Evolutionary conservation across 176 grass and related monocot species (phyloP), one percentile per base, ranked within the genome.

Genomic region (Bromus sterilis): DNA sequence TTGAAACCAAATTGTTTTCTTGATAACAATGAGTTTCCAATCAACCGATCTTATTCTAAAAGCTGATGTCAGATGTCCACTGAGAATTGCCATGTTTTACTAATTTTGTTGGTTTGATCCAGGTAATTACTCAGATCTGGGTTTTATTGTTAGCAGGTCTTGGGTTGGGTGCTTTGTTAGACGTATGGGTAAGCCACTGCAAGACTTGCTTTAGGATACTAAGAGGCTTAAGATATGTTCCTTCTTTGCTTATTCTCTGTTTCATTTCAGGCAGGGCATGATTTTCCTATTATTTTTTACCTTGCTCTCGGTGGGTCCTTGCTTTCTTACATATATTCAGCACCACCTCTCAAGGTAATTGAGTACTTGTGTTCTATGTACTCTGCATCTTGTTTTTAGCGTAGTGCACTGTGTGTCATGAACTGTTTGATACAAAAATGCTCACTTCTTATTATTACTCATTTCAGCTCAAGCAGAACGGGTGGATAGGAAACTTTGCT

Each of bases 91-190:
- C 56, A 34, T 44, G 65, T 63, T 24, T 87, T 84, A 67, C 63
- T 77, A 66, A 84, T 74, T 33, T 26, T 3, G 33, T 57, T 78
- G 30, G 40, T 86, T 85, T 58, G 23, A 56, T 91, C 58, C 71
- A 98, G 95, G 95, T 98, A 80, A 95, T 98, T 84, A 91, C 92
- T 78, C 95, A 98, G 83, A 95, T 98, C 46, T 98, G 95, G 95
- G 72, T 93, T 71, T 81, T 98, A 72, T 72, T 98, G 16, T 63
- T 98, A 75, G 90, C 83, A 68, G 95, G 95, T 74, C 92, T 98
- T 85, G 90, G 95, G 20, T 88, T 98, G 80, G 92, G 88, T 64
- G 90, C 90, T 81, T 85, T 95, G 67, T 89, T 98, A 86, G 95
- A 98, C 68, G 73, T 98, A 80, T 98, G 95, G 95, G 95, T 98